A percentile compares a stretch with the other conserved stretches of the same genome.
Evolutionary conservation across 208 protist species (phyloP).

Genomic region (Naegleria fowleri): DNA sequence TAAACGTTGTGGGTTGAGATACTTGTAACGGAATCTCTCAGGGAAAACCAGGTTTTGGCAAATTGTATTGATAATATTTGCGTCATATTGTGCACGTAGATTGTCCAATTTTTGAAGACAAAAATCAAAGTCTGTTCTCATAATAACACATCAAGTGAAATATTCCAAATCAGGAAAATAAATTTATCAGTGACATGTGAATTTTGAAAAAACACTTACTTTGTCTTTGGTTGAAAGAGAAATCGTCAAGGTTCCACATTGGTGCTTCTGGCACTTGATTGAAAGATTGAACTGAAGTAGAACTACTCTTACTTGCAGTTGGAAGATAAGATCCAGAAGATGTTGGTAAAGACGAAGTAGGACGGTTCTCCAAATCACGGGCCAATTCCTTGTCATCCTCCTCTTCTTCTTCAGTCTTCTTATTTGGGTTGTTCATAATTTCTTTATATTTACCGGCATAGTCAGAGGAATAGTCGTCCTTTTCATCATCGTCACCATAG

Average conservation of each 20-base stretch:
- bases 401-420: not conserved
- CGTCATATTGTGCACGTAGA: not conserved
- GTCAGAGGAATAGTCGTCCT: not conserved
- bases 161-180: not conserved
- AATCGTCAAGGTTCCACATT: not conserved
- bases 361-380: not conserved
- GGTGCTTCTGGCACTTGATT: not conserved
- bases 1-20: not conserved
- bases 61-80: not conserved
- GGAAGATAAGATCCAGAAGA: not conserved
- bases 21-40: not conserved
- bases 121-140: not conserved
- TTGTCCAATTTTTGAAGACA: not conserved
- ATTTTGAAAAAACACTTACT: conserved; percentile 2
- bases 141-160: not conserved
- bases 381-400: not conserved
- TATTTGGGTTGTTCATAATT: not conserved
- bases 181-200: not conserved
- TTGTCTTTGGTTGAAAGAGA: not conserved
- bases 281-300: not conserved
- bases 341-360: not conserved
- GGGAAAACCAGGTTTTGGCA: not conserved
- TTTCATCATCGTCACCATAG: not conserved
- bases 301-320: not conserved
- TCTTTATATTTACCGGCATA: not conserved